Evolutionary conservation across 2,329 filamentous ascomycete species (phyloP).

Genomic region (Penicillium sp.): DNA sequence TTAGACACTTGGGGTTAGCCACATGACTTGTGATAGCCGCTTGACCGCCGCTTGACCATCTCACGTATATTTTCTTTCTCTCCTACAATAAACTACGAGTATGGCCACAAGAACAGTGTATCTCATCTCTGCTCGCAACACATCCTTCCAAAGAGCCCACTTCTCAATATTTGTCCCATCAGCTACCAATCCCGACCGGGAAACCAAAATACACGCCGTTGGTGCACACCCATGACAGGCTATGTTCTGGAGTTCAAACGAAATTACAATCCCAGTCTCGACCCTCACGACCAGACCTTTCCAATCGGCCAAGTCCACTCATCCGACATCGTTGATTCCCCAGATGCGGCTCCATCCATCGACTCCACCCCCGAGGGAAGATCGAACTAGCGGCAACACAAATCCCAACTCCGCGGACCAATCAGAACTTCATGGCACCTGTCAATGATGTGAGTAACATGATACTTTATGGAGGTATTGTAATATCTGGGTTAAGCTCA

Average conservation of each 20-base stretch:
- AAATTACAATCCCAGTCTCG: conserved; percentile 19
- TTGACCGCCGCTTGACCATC: not conserved
- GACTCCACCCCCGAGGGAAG: conserved; percentile 22
- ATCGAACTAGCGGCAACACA: conserved; percentile 30
- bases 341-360: not conserved
- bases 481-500: not conserved
- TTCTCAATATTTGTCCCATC: conserved; percentile 33
- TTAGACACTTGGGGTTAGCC: not conserved
- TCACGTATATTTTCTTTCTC: not conserved
- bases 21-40: not conserved
- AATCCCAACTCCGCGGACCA: conserved; percentile 30
- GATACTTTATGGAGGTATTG: not conserved
- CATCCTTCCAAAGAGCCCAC: conserved; percentile 27
- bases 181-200: conserved; percentile 11
- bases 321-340: conserved; percentile 20
- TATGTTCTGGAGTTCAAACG: conserved; percentile 33
- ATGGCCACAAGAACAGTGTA: conserved; percentile 18
- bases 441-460: conserved; percentile 31
- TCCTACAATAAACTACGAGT: not conserved
- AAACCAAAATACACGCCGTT: conserved; percentile 33
- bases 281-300: conserved; percentile 9
- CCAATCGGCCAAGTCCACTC: conserved; percentile 26
- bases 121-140: conserved; percentile 26
- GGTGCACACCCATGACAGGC: conserved; percentile 34
- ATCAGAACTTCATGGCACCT: conserved; percentile 36